Base-by-base conservation (phyloP, 2,329 filamentous ascomycete genomes). In the Erysiphe pisi region DNA sequence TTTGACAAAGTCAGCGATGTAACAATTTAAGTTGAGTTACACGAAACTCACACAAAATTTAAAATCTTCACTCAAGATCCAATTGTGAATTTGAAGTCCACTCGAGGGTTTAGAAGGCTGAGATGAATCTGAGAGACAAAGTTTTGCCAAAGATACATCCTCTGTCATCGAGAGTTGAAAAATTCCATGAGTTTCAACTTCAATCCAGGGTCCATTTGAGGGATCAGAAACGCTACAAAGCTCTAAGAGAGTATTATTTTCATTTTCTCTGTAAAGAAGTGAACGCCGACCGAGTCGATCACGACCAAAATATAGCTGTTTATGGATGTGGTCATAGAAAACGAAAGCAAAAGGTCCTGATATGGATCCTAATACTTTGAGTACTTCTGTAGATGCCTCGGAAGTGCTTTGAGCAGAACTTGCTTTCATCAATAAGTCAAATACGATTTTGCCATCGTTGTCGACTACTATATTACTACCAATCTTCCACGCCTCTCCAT, bases 401-500 rank as follows among this genome's bases (percentile, higher is more conserved):
- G 63, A 73, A 9, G n/a, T 49, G 49, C n/a, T 49, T 71, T 77
- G 47, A 65, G 52, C 28, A 77, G 79, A 80, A 40, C 80, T 81
- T 63, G 84, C 78, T 77, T 80, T 81, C 56, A 86, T 80, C 73
- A 97, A 85, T 56, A 87, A 81, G 49, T 85, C 81, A 80, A 94
- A 89, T 25, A 98, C 85, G 9, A 84, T 83, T 80, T 90, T 86
- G 3, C 92, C 92, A 83, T 99, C 95, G 81, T 97, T 97, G 77
- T 89, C 91, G 61, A 81, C 77, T n/a, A 97, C 85, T 0, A 82
- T 80, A 14, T 86, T 80, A 49, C 86, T 86, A 12, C 83, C 83
- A 75, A 97, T 86, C 77, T 87, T 90, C 95, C 95, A 99, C 0
- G 93, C 94, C 82, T 99, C 95, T 65, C 95, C 95, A 81, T 99